Conservation (phyloP, 75 land plant genomes). For the Cunninghamia lanceolata region DNA sequence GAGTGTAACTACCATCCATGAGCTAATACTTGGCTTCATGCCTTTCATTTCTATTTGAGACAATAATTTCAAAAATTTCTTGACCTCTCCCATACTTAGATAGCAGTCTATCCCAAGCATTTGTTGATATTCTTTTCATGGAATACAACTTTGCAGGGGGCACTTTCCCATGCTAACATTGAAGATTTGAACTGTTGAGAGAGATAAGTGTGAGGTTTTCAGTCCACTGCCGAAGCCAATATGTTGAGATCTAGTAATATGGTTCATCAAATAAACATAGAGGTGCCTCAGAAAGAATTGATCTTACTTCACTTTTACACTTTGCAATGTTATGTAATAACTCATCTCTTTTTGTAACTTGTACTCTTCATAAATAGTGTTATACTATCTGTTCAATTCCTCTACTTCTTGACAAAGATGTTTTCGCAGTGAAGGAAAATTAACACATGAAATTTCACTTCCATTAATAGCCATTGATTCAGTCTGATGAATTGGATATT, state of each 20-base stretch:
- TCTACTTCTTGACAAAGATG: conserved; percentile 60
- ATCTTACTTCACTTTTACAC: conserved; percentile 73
- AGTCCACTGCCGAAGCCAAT: conserved; percentile 89
- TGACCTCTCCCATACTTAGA: conserved; percentile 34
- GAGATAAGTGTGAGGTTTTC: conserved; percentile 57
- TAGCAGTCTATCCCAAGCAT: conserved; percentile 66
- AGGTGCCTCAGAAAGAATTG: conserved; percentile 67
- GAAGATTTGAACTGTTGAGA: conserved; percentile 64
- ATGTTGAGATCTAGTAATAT: no score
- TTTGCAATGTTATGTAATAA: conserved; percentile 41
- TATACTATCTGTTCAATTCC: conserved; percentile 44
- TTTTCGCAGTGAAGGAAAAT: conserved; percentile 44
- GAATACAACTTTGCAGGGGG: conserved; percentile 75
- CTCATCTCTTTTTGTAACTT: conserved; percentile 39
- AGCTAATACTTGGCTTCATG: no score
- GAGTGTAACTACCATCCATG: no score
- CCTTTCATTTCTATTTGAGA: no score
- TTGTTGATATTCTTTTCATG: conserved; percentile 60
- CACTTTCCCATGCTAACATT: conserved; percentile 75
- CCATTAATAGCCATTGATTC: conserved; percentile 13
- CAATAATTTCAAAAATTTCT: no score
- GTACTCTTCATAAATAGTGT: conserved; percentile 55
- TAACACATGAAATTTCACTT: neutral
- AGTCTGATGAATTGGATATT: neutral
- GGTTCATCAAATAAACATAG: conserved; percentile 46